Percentiles rank a stretch among this genome's conserved stretches.
Evolutionary conservation across 169 alveolate genomes (phyloP).

Genomic region (Plasmodium vinckei): DNA sequence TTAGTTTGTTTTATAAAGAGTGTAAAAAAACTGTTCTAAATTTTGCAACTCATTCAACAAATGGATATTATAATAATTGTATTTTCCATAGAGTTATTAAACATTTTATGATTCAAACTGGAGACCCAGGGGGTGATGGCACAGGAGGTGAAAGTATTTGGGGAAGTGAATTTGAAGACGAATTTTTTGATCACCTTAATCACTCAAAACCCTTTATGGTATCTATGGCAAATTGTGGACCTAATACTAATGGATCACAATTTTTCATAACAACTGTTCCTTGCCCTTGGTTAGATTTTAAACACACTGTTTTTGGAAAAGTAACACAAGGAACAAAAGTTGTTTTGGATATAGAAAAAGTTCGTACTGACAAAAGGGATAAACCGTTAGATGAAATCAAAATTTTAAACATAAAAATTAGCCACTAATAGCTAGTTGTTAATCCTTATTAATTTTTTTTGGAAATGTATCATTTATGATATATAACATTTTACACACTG

Average conservation of each 20-base stretch:
- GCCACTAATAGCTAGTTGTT: constrained; percentile 1
- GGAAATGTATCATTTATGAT: constrained; percentile 6
- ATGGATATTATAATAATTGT: constrained; percentile 92
- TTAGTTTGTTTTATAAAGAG: constrained; percentile 92
- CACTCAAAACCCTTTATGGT: constrained; percentile 96
- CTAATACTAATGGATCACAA: constrained; percentile 98
- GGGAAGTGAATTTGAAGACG: constrained; percentile 97
- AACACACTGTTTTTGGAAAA: constrained; percentile 98
- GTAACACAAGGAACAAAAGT: constrained; percentile 96
- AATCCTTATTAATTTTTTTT: background rate
- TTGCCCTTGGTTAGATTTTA: constrained; percentile 97
- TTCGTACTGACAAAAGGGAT: constrained; percentile 85
- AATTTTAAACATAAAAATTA: constrained; percentile 80
- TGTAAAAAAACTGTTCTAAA: constrained; percentile 98
- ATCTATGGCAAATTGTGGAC: constrained; percentile 99
- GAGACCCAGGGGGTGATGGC: constrained; percentile 99
- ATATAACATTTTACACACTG: background rate
- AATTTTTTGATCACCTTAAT: constrained; percentile 93
- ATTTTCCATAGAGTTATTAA: constrained; percentile 93
- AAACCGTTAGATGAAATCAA: constrained; percentile 83
- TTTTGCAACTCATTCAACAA: constrained; percentile 95
- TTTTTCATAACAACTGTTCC: constrained; percentile 98
- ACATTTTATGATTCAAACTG: constrained; percentile 99
- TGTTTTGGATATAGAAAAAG: constrained; percentile 93
- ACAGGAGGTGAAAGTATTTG: constrained; percentile 95